Conservation (phyloP, 768 basidiomycete species). For the Royoungia palumana region DNA sequence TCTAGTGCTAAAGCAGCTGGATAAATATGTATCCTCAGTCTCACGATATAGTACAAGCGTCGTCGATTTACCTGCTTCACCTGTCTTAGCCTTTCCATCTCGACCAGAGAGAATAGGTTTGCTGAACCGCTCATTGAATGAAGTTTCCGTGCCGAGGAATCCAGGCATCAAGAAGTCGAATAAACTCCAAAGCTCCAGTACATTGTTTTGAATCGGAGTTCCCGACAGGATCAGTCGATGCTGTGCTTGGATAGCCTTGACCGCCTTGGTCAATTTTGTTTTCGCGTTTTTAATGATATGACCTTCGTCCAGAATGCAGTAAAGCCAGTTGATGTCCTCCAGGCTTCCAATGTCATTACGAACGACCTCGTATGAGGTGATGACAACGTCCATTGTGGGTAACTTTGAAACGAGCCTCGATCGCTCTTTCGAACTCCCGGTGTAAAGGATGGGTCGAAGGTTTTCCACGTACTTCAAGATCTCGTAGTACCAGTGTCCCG, state of each 20-base stretch:
- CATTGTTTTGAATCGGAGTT: slow-evolving; percentile 99
- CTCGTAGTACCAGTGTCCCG: slow-evolving; percentile 99
- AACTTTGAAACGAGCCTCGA: slow-evolving; percentile 62
- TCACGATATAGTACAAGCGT: not conserved
- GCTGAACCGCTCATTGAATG: slow-evolving; percentile 93
- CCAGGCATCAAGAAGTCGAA: slow-evolving; percentile 99
- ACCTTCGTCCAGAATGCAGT: slow-evolving; percentile 96
- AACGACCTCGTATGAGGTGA: slow-evolving; percentile 97
- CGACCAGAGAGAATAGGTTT: slow-evolving; percentile 94
- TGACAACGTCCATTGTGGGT: slow-evolving; percentile 78
- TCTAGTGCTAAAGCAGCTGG: slow-evolving; percentile 91
- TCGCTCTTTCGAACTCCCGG: slow-evolving; percentile 83
- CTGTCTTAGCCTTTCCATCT: slow-evolving; percentile 91
- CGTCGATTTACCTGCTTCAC: slow-evolving; percentile 77
- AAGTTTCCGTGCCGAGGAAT: slow-evolving; percentile 91
- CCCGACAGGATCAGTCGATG: slow-evolving; percentile 95
- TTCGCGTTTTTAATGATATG: slow-evolving; percentile 99
- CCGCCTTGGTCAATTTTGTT: slow-evolving; percentile 95
- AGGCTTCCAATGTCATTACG: slow-evolving; percentile 87
- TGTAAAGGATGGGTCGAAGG: slow-evolving; percentile 82
- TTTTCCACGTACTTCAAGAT: slow-evolving; percentile 88
- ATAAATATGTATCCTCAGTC: slow-evolving; percentile 2
- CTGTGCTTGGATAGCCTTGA: slow-evolving; percentile 85
- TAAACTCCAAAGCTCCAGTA: slow-evolving; percentile 95
- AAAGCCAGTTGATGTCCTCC: slow-evolving; percentile 79